These are phyloP conservation scores for Nakazawaea molendinolei DNA, from an alignment of 805 yeast species.

Conservation along the genomic window DNA sequence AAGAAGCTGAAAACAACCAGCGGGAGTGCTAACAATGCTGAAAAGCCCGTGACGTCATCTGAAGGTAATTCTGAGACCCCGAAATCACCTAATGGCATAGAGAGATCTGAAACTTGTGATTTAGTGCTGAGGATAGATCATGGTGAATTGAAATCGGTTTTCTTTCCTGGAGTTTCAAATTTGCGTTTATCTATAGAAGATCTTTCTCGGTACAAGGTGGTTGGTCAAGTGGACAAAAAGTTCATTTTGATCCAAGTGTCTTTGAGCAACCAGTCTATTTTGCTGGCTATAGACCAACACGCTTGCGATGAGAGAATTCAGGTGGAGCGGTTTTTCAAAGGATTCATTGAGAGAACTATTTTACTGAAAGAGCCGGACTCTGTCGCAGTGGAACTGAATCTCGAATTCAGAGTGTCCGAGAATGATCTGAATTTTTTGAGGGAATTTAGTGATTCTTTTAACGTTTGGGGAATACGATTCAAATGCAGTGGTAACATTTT, in stretches of 20 bases:
- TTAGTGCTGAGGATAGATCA: slow-evolving; percentile 1
- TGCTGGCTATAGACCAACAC: slow-evolving; percentile 68
- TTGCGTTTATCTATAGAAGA: slow-evolving; percentile 17
- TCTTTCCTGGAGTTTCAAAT: slow-evolving; percentile 8
- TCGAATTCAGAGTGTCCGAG: slow-evolving; percentile 19
- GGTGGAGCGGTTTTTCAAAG: slow-evolving; percentile 44
- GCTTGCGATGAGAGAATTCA: slow-evolving; percentile 75
- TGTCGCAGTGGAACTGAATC: not conserved
- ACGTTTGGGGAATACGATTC: slow-evolving; percentile 38
- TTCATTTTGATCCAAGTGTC: slow-evolving; percentile 40
- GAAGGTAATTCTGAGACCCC: no score
- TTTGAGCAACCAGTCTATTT: slow-evolving; percentile 11
- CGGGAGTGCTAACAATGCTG: no score
- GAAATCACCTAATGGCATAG: no score
- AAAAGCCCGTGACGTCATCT: no score
- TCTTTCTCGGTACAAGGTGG: slow-evolving; percentile 23
- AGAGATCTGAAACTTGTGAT: no score
- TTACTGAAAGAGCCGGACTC: not conserved
- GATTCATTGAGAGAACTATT: slow-evolving; percentile 24
- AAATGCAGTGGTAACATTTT: slow-evolving; percentile 11
- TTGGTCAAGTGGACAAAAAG: slow-evolving; percentile 57
- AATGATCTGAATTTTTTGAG: slow-evolving; percentile 28
- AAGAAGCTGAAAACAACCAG: no score
- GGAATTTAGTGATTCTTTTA: slow-evolving; percentile 23
- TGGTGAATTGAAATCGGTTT: slow-evolving; percentile 7